Evolutionary conservation across 2,329 filamentous ascomycete species (phyloP).

Genomic region (Cytospora mali): DNA sequence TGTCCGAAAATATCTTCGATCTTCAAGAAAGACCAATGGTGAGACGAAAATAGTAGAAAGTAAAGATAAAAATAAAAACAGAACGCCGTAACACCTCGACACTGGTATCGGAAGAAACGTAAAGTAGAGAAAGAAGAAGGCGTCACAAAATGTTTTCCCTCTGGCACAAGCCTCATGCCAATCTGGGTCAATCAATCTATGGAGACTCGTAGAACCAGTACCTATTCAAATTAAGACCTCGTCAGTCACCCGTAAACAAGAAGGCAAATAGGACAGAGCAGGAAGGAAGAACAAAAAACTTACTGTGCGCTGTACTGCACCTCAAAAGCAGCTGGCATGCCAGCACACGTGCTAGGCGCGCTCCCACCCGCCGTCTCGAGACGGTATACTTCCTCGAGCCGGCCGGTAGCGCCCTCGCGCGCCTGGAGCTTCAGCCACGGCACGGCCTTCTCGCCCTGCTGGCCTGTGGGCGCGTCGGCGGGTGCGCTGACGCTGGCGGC

Average conservation of each 20-base stretch:
- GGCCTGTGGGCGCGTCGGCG: constrained; percentile 58
- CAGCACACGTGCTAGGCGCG: constrained; percentile 72
- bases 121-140: neutral
- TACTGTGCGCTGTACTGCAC: constrained; percentile 85
- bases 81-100: constrained; percentile 17
- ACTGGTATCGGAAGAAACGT: constrained; percentile 7
- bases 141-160: neutral
- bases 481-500: constrained; percentile 65
- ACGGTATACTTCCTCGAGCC: constrained; percentile 77
- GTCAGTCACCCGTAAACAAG: constrained; percentile 6
- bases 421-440: constrained; percentile 66
- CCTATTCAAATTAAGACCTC: constrained; percentile 30
- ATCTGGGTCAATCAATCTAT: neutral
- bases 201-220: constrained; percentile 43
- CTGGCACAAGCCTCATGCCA: neutral
- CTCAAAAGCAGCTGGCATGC: constrained; percentile 63
- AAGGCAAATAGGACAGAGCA: neutral
- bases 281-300: constrained; percentile 45
- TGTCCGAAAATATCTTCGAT: neutral
- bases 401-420: constrained; percentile 56
- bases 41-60: neutral
- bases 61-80: constrained; percentile 9
- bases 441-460: constrained; percentile 68
- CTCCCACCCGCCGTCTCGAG: constrained; percentile 82
- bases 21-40: neutral